Evolutionary conservation across 345 rosid species (phyloP).

Genomic region (Syzygium grande): DNA sequence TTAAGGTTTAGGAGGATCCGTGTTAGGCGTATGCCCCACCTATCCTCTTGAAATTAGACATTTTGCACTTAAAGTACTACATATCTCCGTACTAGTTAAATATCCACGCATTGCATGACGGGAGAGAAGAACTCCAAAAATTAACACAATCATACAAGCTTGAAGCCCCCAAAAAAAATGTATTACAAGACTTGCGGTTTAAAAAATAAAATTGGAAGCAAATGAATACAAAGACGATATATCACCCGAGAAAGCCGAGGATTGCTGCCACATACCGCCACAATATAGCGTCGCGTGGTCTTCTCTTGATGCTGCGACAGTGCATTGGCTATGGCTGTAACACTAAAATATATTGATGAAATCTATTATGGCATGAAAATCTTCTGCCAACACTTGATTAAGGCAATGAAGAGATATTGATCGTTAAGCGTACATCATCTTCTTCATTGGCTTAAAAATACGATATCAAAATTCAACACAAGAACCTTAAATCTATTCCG

Average conservation of each 20-base stretch:
- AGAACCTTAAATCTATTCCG: background rate
- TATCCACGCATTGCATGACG: rapidly evolving
- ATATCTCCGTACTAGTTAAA: too few relatives aligned
- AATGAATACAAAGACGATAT: too few relatives aligned
- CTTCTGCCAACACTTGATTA: too few relatives aligned
- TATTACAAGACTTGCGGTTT: too few relatives aligned
- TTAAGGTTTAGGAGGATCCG: rapidly evolving
- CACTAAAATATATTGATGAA: too few relatives aligned
- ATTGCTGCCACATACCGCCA: background rate
- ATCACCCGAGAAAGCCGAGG: rapidly evolving
- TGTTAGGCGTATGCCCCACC: background rate
- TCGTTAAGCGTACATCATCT: too few relatives aligned
- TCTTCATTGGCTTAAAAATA: too few relatives aligned
- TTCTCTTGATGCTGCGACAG: background rate
- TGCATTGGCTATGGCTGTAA: background rate
- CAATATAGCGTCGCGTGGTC: rapidly evolving
- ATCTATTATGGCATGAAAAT: too few relatives aligned
- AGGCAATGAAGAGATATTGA: too few relatives aligned
- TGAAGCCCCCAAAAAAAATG: too few relatives aligned
- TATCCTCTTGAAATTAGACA: rapidly evolving
- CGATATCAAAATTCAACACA: background rate
- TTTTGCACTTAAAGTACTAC: background rate
- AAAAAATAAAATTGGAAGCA: too few relatives aligned
- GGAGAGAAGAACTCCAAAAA: background rate
- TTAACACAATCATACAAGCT: too few relatives aligned